These are phyloP conservation scores for Arthrobotrys sphaeroides DNA, from an alignment of 2,329 filamentous ascomycete species.

Conservation along the genomic window DNA sequence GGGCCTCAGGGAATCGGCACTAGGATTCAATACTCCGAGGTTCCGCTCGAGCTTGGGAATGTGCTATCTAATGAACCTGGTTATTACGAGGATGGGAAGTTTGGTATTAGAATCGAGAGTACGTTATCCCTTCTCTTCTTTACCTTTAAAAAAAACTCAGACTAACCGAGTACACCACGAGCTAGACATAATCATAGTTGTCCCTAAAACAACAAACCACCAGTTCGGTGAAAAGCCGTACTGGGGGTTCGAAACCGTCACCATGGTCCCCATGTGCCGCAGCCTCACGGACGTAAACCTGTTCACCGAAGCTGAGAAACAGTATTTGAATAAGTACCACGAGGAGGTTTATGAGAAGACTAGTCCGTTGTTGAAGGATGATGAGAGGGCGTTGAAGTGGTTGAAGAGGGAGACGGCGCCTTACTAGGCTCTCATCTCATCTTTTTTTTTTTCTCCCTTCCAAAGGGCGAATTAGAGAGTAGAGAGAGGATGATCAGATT, in stretches of 20 bases:
- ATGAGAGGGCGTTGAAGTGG: slow-evolving; percentile 78
- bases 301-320: slow-evolving; percentile 77
- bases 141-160: slow-evolving; percentile 8
- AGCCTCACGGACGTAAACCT: slow-evolving; percentile 82
- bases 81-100: slow-evolving; percentile 94
- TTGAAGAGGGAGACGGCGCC: slow-evolving; percentile 84
- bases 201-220: slow-evolving; percentile 84
- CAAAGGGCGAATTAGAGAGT: no score
- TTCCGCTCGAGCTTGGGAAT: slow-evolving; percentile 87
- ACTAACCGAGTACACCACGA: slow-evolving; percentile 25
- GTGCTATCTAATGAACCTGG: slow-evolving; percentile 96
- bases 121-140: slow-evolving; percentile 54
- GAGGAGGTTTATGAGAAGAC: slow-evolving; percentile 83
- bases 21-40: slow-evolving; percentile 87
- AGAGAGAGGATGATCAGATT: no score
- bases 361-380: slow-evolving; percentile 76
- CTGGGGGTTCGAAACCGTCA: slow-evolving; percentile 95
- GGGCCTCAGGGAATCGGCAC: slow-evolving; percentile 96
- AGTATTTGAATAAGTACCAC: slow-evolving; percentile 89
- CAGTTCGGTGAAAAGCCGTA: slow-evolving; percentile 94
- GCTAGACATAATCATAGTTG: slow-evolving; percentile 86
- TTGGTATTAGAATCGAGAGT: slow-evolving; percentile 94
- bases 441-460: background rate
- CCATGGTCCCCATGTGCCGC: slow-evolving; percentile 92
- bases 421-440: slow-evolving; percentile 13